phyloP scores from a whole-genome alignment of 164 flowering plant genomes.

The Platanus orientalis region DNA sequence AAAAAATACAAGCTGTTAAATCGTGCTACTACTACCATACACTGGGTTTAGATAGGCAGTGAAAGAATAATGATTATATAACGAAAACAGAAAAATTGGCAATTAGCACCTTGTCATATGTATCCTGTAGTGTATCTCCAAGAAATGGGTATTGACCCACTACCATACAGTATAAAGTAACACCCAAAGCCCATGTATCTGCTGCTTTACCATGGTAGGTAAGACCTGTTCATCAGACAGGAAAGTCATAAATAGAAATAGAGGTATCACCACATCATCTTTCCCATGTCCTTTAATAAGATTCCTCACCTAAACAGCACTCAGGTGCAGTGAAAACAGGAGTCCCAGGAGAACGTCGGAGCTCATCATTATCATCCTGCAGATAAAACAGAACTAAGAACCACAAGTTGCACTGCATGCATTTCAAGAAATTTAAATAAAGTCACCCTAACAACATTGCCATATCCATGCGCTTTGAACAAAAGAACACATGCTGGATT shows the following conservation, averaged over 20 bases:
- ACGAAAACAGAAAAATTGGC: background rate
- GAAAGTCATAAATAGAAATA: background rate
- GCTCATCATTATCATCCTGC: constrained; percentile 88
- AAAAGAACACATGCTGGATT: background rate
- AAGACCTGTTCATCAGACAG: constrained; percentile 40
- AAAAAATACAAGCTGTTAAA: background rate
- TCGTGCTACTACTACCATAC: too few species aligned
- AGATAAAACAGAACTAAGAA: constrained; percentile 3
- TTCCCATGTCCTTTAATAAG: background rate
- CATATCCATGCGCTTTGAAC: background rate
- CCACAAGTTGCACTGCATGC: background rate
- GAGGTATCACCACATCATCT: background rate
- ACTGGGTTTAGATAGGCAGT: background rate
- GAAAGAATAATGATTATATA: background rate
- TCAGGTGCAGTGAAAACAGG: constrained; percentile 81
- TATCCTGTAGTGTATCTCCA: constrained; percentile 88
- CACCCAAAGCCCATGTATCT: constrained; percentile 96
- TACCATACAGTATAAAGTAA: constrained; percentile 78
- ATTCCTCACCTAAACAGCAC: constrained; percentile 49
- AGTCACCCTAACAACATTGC: background rate
- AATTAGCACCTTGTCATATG: constrained; percentile 77
- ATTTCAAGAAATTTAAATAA: background rate
- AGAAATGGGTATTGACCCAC: constrained; percentile 83
- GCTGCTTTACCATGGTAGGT: constrained; percentile 90
- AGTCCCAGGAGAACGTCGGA: constrained; percentile 65